Conservation (phyloP, 768 basidiomycete species). For the Auricularia heimuer region DNA sequence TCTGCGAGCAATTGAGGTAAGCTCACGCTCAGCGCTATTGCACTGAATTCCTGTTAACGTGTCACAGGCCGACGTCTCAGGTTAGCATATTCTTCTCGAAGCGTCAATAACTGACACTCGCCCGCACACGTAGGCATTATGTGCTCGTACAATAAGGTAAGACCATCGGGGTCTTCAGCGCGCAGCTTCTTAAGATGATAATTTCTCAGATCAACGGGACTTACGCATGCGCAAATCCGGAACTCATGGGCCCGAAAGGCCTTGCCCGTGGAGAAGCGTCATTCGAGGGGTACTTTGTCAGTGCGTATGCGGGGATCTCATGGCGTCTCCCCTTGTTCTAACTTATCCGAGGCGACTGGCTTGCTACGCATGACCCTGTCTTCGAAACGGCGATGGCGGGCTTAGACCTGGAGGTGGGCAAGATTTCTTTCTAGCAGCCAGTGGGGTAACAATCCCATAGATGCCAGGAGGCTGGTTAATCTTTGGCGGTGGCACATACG, state of each 20-base stretch:
- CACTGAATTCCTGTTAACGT: not conserved
- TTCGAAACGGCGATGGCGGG: not conserved
- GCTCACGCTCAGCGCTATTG: not conserved
- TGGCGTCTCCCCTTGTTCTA: not conserved
- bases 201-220: constrained; percentile 25
- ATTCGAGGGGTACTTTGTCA: constrained; percentile 27
- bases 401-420: not conserved
- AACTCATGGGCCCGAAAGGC: constrained; percentile 44
- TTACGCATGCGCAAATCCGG: constrained; percentile 67
- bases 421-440: not conserved
- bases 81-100: too few relatives aligned
- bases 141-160: not conserved
- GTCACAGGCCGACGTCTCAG: not conserved
- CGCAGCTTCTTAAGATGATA: not conserved
- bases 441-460: not conserved
- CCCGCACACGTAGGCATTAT: not conserved
- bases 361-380: not conserved
- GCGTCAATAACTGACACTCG: too few relatives aligned
- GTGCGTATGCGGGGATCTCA: not conserved
- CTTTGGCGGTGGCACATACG: not conserved
- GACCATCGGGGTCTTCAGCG: not conserved
- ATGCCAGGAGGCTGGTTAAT: not conserved
- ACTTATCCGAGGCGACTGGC: not conserved
- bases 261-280: constrained; percentile 65
- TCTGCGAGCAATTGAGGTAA: constrained; percentile 60